Percentiles rank a stretch among this genome's conserved stretches.
Conservation (phyloP, 1,139 yeast genomes). For the Yamadazyma dendronema region DNA sequence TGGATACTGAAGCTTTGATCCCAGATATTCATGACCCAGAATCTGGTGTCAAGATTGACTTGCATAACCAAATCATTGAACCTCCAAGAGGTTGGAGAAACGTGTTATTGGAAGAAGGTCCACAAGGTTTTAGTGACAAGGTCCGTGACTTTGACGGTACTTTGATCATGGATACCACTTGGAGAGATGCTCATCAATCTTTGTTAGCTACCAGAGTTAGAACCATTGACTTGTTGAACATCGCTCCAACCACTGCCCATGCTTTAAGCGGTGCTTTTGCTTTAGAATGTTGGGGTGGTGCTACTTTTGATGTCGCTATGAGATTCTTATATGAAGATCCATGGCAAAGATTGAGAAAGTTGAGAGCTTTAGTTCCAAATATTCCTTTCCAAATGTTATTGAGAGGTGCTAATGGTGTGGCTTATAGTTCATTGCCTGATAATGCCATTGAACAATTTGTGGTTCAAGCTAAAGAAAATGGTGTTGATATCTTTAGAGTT, state of each 20-base stretch:
- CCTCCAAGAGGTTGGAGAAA: constrained; percentile 86
- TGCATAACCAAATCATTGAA: constrained; percentile 46
- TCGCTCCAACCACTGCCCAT: constrained; percentile 92
- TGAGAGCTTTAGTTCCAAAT: constrained; percentile 91
- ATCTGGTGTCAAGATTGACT: constrained; percentile 58
- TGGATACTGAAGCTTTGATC: constrained; percentile 68
- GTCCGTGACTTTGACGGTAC: constrained; percentile 85
- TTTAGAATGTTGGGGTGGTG: constrained; percentile 99
- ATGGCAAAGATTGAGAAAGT: constrained; percentile 90
- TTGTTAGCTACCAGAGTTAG: constrained; percentile 95
- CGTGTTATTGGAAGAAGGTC: constrained; percentile 78
- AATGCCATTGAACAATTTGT: constrained; percentile 98
- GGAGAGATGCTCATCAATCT: constrained; percentile 99
- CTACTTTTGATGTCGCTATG: constrained; percentile 98
- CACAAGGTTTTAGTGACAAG: constrained; percentile 82
- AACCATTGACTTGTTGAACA: constrained; percentile 84
- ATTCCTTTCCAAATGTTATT: constrained; percentile 98
- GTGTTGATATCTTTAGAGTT: constrained; percentile 96
- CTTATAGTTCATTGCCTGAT: constrained; percentile 95
- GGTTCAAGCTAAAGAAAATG: constrained; percentile 87
- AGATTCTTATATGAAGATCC: constrained; percentile 98
- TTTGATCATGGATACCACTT: constrained; percentile 93
- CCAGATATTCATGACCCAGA: constrained; percentile 67
- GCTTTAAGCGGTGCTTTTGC: constrained; percentile 92
- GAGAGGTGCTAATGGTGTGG: constrained; percentile 99